These are phyloP conservation scores for Myxozyma udenii DNA, from an alignment of 805 yeast genomes.

Conservation along the genomic window DNA sequence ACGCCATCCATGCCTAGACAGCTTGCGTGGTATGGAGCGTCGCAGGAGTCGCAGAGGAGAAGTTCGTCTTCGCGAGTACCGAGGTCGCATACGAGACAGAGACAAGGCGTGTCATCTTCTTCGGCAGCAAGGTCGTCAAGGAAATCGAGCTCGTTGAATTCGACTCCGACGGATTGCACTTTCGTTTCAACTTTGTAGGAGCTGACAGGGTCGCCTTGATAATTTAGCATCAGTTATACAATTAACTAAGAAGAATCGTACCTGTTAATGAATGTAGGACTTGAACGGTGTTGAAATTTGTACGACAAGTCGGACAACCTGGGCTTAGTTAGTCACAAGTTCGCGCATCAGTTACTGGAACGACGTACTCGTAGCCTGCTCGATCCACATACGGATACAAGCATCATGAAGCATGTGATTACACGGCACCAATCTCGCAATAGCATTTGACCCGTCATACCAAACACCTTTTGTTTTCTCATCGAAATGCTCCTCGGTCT, in stretches of 20 bases:
- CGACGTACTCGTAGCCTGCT: conserved; percentile 46
- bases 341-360: neutral
- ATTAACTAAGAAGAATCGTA: conserved; percentile 9
- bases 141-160: conserved; percentile 4
- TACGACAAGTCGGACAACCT: conserved; percentile 61
- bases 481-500: neutral
- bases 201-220: conserved; percentile 6
- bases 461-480: conserved; percentile 9
- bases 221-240: neutral
- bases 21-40: conserved; percentile 36
- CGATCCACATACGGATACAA: conserved; percentile 59
- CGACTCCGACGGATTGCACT: conserved; percentile 19
- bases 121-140: conserved; percentile 6
- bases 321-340: neutral
- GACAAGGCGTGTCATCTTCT: conserved; percentile 24
- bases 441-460: conserved; percentile 26
- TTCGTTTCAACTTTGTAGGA: conserved; percentile 20
- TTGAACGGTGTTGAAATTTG: conserved; percentile 44
- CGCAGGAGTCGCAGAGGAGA: conserved; percentile 37
- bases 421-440: conserved; percentile 44
- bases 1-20: conserved; percentile 36
- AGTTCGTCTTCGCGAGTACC: conserved; percentile 35
- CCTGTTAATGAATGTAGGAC: conserved; percentile 33
- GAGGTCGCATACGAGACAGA: conserved; percentile 34
- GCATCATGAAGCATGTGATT: conserved; percentile 54